Percentiles rank a stretch among this genome's conserved stretches.
phyloP scores from a whole-genome alignment of 2,329 filamentous ascomycete species.

The Exutisphaerella laricina region DNA sequence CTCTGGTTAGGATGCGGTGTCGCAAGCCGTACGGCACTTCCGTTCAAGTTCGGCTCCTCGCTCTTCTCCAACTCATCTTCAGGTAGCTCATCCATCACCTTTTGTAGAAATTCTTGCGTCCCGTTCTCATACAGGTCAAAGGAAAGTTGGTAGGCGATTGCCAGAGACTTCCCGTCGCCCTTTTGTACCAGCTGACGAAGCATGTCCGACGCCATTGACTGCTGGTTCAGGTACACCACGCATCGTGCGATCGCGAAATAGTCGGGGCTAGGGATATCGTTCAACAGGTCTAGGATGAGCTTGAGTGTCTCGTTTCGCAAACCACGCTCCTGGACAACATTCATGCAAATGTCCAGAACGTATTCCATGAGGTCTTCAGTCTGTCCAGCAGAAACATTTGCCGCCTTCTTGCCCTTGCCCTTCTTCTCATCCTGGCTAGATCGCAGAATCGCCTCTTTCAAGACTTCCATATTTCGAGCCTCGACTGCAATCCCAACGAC shows the following conservation, averaged over 20 bases:
- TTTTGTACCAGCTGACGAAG: slow-evolving; percentile 74
- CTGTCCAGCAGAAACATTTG: slow-evolving; percentile 50
- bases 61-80: slow-evolving; percentile 46
- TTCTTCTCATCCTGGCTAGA: slow-evolving; percentile 85
- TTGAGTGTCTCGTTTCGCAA: slow-evolving; percentile 79
- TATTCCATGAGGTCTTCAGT: slow-evolving; percentile 97
- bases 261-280: slow-evolving; percentile 84
- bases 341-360: slow-evolving; percentile 92
- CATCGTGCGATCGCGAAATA: slow-evolving; percentile 98
- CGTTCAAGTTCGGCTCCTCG: slow-evolving; percentile 35
- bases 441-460: slow-evolving; percentile 79
- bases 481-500: slow-evolving; percentile 96
- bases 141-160: slow-evolving; percentile 92
- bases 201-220: slow-evolving; percentile 83
- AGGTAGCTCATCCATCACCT: slow-evolving; percentile 77
- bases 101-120: slow-evolving; percentile 91
- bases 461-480: slow-evolving; percentile 82
- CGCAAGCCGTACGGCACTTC: slow-evolving; percentile 31
- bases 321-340: slow-evolving; percentile 87
- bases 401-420: slow-evolving; percentile 53
- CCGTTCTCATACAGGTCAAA: slow-evolving; percentile 99
- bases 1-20: slow-evolving; percentile 31
- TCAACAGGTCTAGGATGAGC: slow-evolving; percentile 90
- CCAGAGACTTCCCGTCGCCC: slow-evolving; percentile 69
- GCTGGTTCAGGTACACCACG: slow-evolving; percentile 89